Conservation (phyloP, 2,329 filamentous ascomycete species). For the Fusarium sacchari region DNA sequence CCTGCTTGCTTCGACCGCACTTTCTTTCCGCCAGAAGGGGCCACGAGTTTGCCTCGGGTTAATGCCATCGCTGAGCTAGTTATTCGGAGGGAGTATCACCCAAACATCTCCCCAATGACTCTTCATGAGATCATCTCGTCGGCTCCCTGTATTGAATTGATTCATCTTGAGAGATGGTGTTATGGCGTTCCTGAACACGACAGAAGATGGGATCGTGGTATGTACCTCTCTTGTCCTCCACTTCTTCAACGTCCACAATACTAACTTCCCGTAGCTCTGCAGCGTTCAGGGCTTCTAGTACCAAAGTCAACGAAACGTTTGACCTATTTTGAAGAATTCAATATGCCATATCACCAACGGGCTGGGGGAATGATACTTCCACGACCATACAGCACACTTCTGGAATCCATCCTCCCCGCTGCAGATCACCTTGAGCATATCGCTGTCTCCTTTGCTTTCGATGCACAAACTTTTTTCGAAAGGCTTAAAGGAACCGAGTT, state of each 20-base stretch:
- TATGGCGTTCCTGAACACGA: background rate
- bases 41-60: background rate
- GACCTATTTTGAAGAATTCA: background rate
- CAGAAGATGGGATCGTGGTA: background rate
- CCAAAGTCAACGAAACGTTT: background rate
- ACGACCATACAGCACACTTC: background rate
- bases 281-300: accelerated
- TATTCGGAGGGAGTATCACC: conserved; percentile 11
- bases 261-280: accelerated
- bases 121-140: background rate
- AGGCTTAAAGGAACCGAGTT: background rate
- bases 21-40: accelerated
- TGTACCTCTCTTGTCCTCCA: too few species aligned
- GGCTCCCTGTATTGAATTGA: background rate
- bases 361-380: accelerated
- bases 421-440: background rate
- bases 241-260: accelerated
- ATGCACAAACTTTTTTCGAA: background rate
- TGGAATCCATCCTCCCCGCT: background rate
- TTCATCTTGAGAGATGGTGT: conserved; percentile 29
- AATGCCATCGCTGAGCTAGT: conserved; percentile 15
- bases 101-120: background rate
- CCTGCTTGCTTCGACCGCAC: too few species aligned
- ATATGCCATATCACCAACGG: background rate
- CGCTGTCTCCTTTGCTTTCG: background rate